Conservation (phyloP, 768 basidiomycete genomes). For the Trametes sanguinea region DNA sequence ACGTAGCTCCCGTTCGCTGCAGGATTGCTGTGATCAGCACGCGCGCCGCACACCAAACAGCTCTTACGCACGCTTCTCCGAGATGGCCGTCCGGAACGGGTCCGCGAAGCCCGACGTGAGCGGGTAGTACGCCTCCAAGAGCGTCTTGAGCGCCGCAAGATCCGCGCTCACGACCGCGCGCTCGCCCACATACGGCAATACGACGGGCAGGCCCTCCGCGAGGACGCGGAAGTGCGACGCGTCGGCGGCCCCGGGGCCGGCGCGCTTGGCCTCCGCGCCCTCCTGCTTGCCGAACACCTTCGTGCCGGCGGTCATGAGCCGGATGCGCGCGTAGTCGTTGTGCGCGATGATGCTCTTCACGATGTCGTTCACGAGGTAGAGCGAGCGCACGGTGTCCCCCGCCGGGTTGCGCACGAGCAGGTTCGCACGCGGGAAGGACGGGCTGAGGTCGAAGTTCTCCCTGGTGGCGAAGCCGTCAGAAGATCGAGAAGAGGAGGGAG, state of each 20-base stretch:
- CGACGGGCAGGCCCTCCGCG: conserved; percentile 80
- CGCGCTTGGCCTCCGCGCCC: conserved; percentile 48
- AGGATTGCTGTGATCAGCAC: background rate
- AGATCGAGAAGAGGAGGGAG: background rate
- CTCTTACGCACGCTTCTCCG: conserved; percentile 50
- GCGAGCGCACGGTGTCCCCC: conserved; percentile 69
- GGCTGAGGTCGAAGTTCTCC: conserved; percentile 65
- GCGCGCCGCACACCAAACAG: background rate
- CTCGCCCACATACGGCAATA: conserved; percentile 80
- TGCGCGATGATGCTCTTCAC: conserved; percentile 77
- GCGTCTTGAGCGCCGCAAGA: conserved; percentile 55
- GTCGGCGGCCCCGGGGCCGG: conserved; percentile 42
- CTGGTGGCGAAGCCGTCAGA: conserved; percentile 40
- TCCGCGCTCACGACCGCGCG: conserved; percentile 61
- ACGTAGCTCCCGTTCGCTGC: conserved; percentile 73
- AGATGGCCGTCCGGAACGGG: conserved; percentile 56
- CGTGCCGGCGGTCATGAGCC: conserved; percentile 91
- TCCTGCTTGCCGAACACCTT: conserved; percentile 94
- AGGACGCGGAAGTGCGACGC: conserved; percentile 69
- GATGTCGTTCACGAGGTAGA: conserved; percentile 86
- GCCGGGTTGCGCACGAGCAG: conserved; percentile 86
- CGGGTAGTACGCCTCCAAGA: conserved; percentile 83
- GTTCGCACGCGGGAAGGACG: conserved; percentile 72
- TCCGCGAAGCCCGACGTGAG: conserved; percentile 63
- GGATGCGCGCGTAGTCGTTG: conserved; percentile 83